Evolutionary conservation across 2,329 filamentous ascomycete genomes (phyloP).

Genomic region (Didymella glomerata): DNA sequence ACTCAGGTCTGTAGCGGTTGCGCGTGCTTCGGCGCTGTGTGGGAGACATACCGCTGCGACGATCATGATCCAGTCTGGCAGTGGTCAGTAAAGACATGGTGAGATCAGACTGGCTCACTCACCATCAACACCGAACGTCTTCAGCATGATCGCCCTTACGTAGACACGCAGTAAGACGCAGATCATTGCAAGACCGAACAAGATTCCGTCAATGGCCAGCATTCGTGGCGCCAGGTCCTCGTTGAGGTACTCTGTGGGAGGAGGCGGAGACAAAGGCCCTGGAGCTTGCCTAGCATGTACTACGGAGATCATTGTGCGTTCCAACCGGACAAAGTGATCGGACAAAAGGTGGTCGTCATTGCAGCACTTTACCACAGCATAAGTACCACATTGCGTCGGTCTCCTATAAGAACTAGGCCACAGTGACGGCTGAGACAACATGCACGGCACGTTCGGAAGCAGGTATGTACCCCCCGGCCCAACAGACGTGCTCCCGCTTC

Average conservation of each 20-base stretch:
- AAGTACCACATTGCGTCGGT: not conserved
- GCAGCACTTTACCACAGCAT: not conserved
- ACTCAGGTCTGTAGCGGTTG: not conserved
- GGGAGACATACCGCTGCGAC: not conserved
- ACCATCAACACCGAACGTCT: not conserved
- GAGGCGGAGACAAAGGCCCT: not conserved
- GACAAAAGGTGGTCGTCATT: no score
- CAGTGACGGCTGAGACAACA: not conserved
- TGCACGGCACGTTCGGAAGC: not conserved
- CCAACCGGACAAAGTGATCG: not conserved
- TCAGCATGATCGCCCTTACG: not conserved
- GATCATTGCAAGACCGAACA: not conserved
- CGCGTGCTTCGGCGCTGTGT: not conserved
- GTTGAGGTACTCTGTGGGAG: not conserved
- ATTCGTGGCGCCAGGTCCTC: not conserved
- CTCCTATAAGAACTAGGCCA: not conserved
- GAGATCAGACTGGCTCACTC: not conserved
- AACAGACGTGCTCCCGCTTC: no score
- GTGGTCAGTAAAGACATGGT: not conserved
- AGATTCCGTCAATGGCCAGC: not conserved
- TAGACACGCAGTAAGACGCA: not conserved
- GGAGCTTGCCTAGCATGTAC: not conserved
- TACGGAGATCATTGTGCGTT: not conserved
- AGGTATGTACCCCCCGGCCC: not conserved
- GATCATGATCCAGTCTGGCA: not conserved